phyloP scores from a whole-genome alignment of 257 asterid genomes.

The Nicotiana otophora region DNA sequence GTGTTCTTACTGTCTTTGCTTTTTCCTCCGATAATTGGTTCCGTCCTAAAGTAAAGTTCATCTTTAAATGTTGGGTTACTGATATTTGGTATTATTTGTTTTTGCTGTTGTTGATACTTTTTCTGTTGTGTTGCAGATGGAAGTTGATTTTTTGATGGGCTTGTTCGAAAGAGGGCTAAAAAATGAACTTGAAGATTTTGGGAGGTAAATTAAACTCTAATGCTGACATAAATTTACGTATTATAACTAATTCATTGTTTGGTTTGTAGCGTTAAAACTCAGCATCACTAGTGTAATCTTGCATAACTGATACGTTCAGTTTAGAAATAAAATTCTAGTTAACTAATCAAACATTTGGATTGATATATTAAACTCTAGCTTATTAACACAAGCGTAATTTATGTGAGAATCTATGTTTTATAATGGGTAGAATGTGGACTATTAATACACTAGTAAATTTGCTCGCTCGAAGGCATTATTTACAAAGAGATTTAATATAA shows the following conservation, averaged over 20 bases:
- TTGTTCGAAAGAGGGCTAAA: slow-evolving; percentile 20
- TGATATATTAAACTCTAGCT: no score
- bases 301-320: neutral
- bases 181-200: slow-evolving; percentile 13
- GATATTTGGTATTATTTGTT: neutral
- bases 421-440: neutral
- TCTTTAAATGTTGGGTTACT: neutral
- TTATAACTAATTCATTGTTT: neutral
- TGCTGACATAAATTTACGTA: neutral
- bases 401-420: neutral
- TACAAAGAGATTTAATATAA: no score
- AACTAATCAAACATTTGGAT: no score
- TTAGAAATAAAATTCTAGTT: neutral
- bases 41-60: slow-evolving; percentile 50
- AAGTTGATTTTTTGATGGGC: slow-evolving; percentile 30
- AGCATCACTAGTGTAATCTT: neutral
- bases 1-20: slow-evolving; percentile 58
- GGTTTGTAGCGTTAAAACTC: neutral
- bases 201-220: no score
- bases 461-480: no score
- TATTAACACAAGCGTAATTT: no score
- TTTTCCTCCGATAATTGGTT: slow-evolving; percentile 65
- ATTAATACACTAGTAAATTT: no score
- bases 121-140: slow-evolving; percentile 9
- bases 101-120: neutral